Evolutionary conservation across 495 filamentous ascomycete species (phyloP).

Genomic region (Penicillium canescens): DNA sequence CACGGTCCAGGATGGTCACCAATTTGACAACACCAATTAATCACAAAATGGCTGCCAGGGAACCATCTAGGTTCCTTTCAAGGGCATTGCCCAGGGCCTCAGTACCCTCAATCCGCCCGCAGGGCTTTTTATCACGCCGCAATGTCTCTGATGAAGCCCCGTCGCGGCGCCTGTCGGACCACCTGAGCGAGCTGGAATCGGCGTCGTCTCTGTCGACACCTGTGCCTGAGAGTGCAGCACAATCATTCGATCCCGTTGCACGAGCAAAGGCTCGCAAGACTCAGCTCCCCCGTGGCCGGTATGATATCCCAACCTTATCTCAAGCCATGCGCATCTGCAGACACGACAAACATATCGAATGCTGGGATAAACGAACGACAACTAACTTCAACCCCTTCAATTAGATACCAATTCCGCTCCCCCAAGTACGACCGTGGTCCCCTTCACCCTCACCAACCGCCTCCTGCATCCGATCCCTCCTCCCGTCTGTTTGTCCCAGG

Average conservation of each 20-base stretch:
- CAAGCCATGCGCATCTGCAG: slow-evolving; percentile 4
- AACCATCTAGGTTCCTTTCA: slow-evolving; percentile 44
- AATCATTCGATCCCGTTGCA: slow-evolving; percentile 59
- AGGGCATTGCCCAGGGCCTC: slow-evolving; percentile 43
- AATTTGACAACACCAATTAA: slow-evolving; percentile 18
- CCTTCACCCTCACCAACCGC: slow-evolving; percentile 88
- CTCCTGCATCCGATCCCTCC: slow-evolving; percentile 75
- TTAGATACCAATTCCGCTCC: slow-evolving; percentile 86
- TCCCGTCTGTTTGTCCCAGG: slow-evolving; percentile 91
- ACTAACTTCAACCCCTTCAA: slow-evolving; percentile 13
- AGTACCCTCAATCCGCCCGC: slow-evolving; percentile 33
- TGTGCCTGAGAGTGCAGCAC: slow-evolving; percentile 25
- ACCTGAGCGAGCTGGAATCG: slow-evolving; percentile 40
- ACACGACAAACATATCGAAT: not conserved
- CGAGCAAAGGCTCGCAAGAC: slow-evolving; percentile 49
- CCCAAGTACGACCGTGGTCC: slow-evolving; percentile 94
- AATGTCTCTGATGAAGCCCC: slow-evolving; percentile 50
- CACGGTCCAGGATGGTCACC: slow-evolving; percentile 10
- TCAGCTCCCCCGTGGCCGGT: slow-evolving; percentile 71
- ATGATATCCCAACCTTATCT: slow-evolving; percentile 11
- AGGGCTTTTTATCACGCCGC: slow-evolving; percentile 40
- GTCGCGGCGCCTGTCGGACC: slow-evolving; percentile 29
- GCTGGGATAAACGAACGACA: slow-evolving; percentile 2
- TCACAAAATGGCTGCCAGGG: slow-evolving; percentile 43
- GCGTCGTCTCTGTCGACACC: slow-evolving; percentile 30